A percentile compares a stretch with the other conserved stretches of the same genome.
phyloP scores from a whole-genome alignment of 108 stramenopile species.

The Nannochloropsis gaditana region DNA sequence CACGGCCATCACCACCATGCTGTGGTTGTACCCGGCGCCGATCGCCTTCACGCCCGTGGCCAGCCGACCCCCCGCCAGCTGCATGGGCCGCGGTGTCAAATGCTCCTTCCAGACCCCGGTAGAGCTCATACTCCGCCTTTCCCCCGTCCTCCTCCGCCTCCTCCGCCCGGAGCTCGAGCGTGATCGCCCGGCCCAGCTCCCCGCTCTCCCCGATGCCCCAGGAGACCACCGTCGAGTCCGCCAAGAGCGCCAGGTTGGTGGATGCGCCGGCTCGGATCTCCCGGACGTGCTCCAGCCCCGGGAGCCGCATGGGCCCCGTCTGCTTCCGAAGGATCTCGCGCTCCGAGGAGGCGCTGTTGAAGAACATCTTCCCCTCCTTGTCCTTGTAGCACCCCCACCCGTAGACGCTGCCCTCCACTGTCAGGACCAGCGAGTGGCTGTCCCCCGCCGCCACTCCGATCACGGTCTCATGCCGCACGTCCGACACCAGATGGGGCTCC shows the following conservation, averaged over 20 bases:
- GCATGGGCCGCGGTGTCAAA: conserved; percentile 58
- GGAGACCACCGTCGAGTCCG: conserved; percentile 32
- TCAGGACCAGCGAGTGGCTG: conserved; percentile 63
- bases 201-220: conserved; percentile 44
- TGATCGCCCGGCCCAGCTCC: conserved; percentile 24
- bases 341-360: conserved; percentile 36
- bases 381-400: conserved; percentile 60
- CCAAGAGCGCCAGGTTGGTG: conserved; percentile 32
- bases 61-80: conserved; percentile 30
- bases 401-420: conserved; percentile 55
- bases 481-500: conserved; percentile 34
- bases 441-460: conserved; percentile 67
- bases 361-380: conserved; percentile 49
- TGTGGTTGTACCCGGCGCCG: conserved; percentile 72
- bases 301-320: conserved; percentile 30
- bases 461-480: conserved; percentile 52
- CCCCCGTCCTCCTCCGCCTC: conserved; percentile 18
- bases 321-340: conserved; percentile 40
- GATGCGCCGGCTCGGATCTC: conserved; percentile 28
- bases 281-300: conserved; percentile 23
- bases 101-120: conserved; percentile 51
- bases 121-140: conserved; percentile 41
- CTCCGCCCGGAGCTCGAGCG: conserved; percentile 19
- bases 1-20: conserved; percentile 61
- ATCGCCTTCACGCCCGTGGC: conserved; percentile 54